These are phyloP conservation scores for Takakia lepidozioides DNA, from an alignment of 225 moss, liverwort and hornwort genomes.

Conservation along the genomic window DNA sequence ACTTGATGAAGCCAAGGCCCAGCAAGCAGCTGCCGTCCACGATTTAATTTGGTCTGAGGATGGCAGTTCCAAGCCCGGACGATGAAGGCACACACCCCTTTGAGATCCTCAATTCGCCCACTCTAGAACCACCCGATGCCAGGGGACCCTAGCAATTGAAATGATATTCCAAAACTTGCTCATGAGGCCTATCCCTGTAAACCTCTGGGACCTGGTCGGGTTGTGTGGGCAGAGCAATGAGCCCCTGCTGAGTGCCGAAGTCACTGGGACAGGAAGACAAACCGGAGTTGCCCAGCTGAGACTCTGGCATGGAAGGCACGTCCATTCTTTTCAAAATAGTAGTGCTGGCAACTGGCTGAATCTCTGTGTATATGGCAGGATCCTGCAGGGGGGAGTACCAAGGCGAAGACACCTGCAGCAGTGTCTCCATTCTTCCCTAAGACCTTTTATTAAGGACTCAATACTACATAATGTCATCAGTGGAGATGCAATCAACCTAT, in stretches of 20 bases:
- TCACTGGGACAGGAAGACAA: conserved; percentile 22
- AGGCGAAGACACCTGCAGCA: conserved; percentile 36
- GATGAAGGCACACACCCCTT: conserved; percentile 6
- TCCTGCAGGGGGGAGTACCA: conserved; percentile 39
- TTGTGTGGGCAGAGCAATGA: conserved; percentile 19
- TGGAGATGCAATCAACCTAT: too few species aligned
- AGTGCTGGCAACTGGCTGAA: conserved; percentile 35
- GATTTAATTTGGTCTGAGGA: conserved; percentile 15
- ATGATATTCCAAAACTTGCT: conserved; percentile 28
- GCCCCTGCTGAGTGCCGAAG: conserved; percentile 20
- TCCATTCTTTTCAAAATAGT: conserved; percentile 25
- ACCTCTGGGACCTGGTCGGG: conserved; percentile 22
- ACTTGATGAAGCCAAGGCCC: conserved; percentile 13
- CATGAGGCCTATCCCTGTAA: conserved; percentile 21
- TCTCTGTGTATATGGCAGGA: conserved; percentile 16
- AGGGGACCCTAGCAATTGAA: conserved; percentile 13
- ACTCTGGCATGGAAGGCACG: neutral
- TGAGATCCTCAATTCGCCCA: neutral
- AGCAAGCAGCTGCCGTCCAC: conserved; percentile 13
- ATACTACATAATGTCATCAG: too few species aligned
- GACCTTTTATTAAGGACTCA: too few species aligned
- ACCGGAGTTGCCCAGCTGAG: conserved; percentile 7
- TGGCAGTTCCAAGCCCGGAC: conserved; percentile 15
- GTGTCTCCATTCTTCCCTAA: too few species aligned
- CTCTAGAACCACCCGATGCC: neutral